Evolutionary conservation across 2,329 filamentous ascomycete species (phyloP), one percentile per base, ranked within the genome.

Genomic region (Chaetomiaceae sp.): DNA sequence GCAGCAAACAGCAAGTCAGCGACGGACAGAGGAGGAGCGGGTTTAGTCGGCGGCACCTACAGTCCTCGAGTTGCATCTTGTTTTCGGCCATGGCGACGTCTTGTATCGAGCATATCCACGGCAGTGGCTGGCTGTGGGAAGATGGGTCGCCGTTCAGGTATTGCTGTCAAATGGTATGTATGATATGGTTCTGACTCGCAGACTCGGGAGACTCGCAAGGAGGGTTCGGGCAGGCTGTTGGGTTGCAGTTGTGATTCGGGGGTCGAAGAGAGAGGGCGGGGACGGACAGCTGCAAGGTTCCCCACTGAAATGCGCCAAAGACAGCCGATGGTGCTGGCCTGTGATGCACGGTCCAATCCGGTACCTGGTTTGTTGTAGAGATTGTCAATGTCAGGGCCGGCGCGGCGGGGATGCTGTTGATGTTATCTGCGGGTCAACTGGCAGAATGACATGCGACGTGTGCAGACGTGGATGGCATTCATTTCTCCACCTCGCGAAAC

Each of bases 41-140:
- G 13, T 7, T 20, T 54, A 16, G 21, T 4, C n/a, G 38, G 10
- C 1, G n/a, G 38, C 29, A 71, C 77, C 68, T 76, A 91, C 90
- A 95, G 72, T 96, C 90, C 81, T 90, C 87, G 76, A 96, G 78
- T 73, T 84, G 84, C 87, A 94, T 90, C 71, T 86, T 89, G 77
- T 76, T 75, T 76, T 82, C 78, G 74, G 82, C 77, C 87, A 92
- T 92, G 67, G 68, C 83, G 79, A 69, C 69, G 73, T 69, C 72
- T 71, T 71, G 75, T 73, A 70, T 71, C 71, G 70, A 75, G 79
- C 84, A 87, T 87, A 73, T 83, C 82, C 69, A 69, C 65, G 61
- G 44, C 44, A 36, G 32, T 36, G 30, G 34, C 21, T 27, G 29
- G n/a, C 18, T 8, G 27, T 37, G 45, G 43, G 44, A 36, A 10